Conservation (phyloP, 768 basidiomycete genomes). For the Cantharellus cinnabarinus region DNA sequence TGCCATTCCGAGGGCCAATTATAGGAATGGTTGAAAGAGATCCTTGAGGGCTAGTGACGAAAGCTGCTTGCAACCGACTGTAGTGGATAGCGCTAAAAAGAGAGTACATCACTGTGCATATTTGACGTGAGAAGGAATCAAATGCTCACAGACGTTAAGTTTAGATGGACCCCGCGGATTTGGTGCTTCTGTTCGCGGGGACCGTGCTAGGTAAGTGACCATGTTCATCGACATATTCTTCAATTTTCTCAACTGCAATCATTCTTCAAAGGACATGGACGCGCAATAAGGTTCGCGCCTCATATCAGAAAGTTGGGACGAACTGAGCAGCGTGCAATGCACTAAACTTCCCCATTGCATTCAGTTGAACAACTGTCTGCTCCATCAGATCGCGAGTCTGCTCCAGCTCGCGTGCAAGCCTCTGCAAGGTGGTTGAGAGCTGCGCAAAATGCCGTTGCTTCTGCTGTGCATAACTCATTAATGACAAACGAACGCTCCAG, state of each 20-base stretch:
- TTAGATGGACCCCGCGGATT: too few relatives aligned
- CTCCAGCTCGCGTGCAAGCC: background rate
- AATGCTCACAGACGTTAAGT: too few relatives aligned
- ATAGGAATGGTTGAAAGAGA: too few relatives aligned
- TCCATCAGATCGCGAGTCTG: background rate
- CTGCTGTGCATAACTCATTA: background rate
- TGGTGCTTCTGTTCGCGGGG: too few relatives aligned
- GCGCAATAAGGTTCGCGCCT: background rate
- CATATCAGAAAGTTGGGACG: background rate
- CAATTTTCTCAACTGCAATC: background rate
- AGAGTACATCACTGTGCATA: too few relatives aligned
- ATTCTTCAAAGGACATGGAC: background rate
- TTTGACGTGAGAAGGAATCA: too few relatives aligned
- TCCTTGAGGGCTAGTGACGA: too few relatives aligned
- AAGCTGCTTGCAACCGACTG: too few relatives aligned
- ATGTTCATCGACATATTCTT: background rate
- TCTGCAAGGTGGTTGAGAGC: background rate
- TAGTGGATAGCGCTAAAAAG: too few relatives aligned
- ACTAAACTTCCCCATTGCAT: background rate
- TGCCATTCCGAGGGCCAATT: too few relatives aligned
- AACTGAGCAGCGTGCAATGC: background rate
- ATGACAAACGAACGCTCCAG: too few relatives aligned
- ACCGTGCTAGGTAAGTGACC: background rate
- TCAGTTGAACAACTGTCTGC: background rate
- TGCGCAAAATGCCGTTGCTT: background rate